Conservation (phyloP, 768 basidiomycete genomes). For the Mycena galopus region DNA sequence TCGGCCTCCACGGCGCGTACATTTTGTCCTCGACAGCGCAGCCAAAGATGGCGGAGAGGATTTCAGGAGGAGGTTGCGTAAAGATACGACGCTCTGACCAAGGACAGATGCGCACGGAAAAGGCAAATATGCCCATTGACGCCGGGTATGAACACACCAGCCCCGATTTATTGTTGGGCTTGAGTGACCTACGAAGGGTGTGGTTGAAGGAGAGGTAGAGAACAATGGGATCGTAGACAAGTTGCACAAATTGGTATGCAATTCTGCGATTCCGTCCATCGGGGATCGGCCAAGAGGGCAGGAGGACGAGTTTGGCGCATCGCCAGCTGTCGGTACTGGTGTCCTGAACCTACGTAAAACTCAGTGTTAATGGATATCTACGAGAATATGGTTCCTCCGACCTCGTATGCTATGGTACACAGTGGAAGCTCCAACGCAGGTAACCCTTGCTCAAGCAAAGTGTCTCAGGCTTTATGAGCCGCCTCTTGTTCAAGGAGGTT, state of each 20-base stretch:
- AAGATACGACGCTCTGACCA: conserved; percentile 6
- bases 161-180: conserved; percentile 19
- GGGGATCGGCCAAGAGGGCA: conserved; percentile 14
- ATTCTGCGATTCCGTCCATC: conserved; percentile 17
- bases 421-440: conserved; percentile 10
- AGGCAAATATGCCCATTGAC: conserved; percentile 11
- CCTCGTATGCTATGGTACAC: conserved; percentile 18
- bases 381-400: not conserved
- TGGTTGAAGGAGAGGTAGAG: conserved; percentile 12
- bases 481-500: conserved; percentile 18
- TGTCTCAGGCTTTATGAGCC: conserved; percentile 5
- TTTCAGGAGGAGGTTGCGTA: conserved; percentile 16
- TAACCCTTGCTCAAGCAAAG: conserved; percentile 11
- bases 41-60: conserved; percentile 16
- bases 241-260: conserved; percentile 20
- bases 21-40: conserved; percentile 8
- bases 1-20: conserved; percentile 10
- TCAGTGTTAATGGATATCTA: not conserved
- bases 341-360: conserved; percentile 16
- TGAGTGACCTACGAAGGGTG: conserved; percentile 14
- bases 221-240: conserved; percentile 10
- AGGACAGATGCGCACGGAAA: conserved; percentile 12
- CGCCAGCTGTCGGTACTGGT: conserved; percentile 7
- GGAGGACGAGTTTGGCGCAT: conserved; percentile 15
- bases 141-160: conserved; percentile 18